A percentile compares a stretch with the other conserved stretches of the same genome.
Conservation (phyloP, 1,139 yeast genomes). For the Candida mesenterica region DNA sequence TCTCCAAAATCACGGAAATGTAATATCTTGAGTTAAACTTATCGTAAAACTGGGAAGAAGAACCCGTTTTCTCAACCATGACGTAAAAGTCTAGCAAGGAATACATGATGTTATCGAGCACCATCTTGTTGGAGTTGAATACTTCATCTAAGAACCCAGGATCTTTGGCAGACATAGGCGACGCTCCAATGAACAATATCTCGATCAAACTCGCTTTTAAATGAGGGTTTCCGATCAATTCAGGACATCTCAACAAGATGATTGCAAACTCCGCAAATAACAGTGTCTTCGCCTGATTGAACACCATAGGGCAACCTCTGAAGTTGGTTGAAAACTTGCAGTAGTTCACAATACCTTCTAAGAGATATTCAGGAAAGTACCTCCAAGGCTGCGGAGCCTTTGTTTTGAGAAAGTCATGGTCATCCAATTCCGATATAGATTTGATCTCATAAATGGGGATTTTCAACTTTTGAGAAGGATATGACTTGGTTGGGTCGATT, state of each 20-base stretch:
- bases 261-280: constrained; percentile 73
- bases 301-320: constrained; percentile 58
- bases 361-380: constrained; percentile 78
- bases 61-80: constrained; percentile 94
- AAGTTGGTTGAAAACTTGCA: constrained; percentile 64
- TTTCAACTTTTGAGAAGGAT: constrained; percentile 53
- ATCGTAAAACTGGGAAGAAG: constrained; percentile 93
- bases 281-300: constrained; percentile 44
- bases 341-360: constrained; percentile 82
- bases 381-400: constrained; percentile 77
- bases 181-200: constrained; percentile 71
- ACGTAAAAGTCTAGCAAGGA: constrained; percentile 88
- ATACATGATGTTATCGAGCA: constrained; percentile 67
- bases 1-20: constrained; percentile 78
- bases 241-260: constrained; percentile 79
- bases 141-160: constrained; percentile 75
- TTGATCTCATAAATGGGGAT: constrained; percentile 66
- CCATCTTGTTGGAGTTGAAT: constrained; percentile 62
- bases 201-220: constrained; percentile 83
- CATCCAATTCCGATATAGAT: constrained; percentile 54
- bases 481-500: constrained; percentile 67
- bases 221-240: constrained; percentile 87
- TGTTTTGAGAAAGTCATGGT: constrained; percentile 62
- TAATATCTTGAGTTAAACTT: constrained; percentile 89
- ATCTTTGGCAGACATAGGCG: constrained; percentile 51